phyloP scores from a whole-genome alignment of 1,284 basidiomycete genomes.

The Entoloma clypeatum region DNA sequence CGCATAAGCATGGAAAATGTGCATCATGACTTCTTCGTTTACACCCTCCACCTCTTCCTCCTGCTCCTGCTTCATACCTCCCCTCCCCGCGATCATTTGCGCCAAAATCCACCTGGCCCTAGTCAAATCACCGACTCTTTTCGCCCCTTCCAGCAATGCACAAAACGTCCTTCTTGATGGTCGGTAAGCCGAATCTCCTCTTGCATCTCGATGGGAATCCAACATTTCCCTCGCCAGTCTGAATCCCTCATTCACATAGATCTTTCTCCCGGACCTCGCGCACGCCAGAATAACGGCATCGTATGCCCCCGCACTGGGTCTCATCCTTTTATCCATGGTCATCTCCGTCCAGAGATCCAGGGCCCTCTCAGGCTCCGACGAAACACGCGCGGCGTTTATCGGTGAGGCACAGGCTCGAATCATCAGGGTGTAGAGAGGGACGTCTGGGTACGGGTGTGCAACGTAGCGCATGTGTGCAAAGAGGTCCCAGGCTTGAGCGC shows the following conservation, averaged over 20 bases:
- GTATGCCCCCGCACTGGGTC: slow-evolving; percentile 72
- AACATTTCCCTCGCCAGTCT: slow-evolving; percentile 81
- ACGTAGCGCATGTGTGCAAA: slow-evolving; percentile 96
- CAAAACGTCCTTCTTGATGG: slow-evolving; percentile 75
- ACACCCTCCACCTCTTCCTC: slow-evolving; percentile 34
- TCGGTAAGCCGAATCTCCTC: slow-evolving; percentile 49
- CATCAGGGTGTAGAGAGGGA: slow-evolving; percentile 79
- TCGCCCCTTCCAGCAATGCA: slow-evolving; percentile 86
- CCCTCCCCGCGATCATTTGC: slow-evolving; percentile 62
- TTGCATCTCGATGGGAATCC: slow-evolving; percentile 64
- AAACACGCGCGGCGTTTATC: slow-evolving; percentile 31
- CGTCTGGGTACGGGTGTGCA: slow-evolving; percentile 81
- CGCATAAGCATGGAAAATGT: slow-evolving; percentile 88
- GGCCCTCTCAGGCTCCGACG: slow-evolving; percentile 84
- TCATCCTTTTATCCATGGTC: slow-evolving; percentile 61
- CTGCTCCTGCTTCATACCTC: slow-evolving; percentile 17
- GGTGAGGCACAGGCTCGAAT: slow-evolving; percentile 78
- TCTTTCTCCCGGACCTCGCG: slow-evolving; percentile 55
- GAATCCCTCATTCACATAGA: slow-evolving; percentile 75
- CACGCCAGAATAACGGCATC: slow-evolving; percentile 81
- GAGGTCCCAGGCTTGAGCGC: slow-evolving; percentile 87
- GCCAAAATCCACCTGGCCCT: slow-evolving; percentile 89
- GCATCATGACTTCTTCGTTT: slow-evolving; percentile 74
- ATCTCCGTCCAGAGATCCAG: slow-evolving; percentile 94
- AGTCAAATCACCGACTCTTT: slow-evolving; percentile 78